Evolutionary conservation across 345 rosid genomes (phyloP).

Genomic region (Syzygium jambos): DNA sequence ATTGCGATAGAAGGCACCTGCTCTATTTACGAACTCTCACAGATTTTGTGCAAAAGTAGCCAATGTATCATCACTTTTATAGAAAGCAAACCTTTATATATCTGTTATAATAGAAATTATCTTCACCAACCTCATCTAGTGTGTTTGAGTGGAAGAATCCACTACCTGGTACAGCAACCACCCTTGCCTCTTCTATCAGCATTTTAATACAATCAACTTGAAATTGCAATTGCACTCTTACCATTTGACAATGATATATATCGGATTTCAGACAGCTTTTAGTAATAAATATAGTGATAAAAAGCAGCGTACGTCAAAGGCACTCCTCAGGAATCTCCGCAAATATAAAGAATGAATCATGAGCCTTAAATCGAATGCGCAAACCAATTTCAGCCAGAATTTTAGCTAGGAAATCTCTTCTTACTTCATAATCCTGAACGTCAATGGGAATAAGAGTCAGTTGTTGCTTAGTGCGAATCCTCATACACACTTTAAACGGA

Average conservation of each 20-base stretch:
- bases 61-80: slow-evolving; percentile 38
- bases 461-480: not conserved
- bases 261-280: not conserved
- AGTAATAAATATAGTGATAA: not conserved
- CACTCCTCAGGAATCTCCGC: slow-evolving; percentile 17
- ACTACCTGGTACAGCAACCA: slow-evolving; percentile 52
- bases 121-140: not conserved
- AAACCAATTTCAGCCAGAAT: slow-evolving; percentile 34
- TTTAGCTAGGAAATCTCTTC: slow-evolving; percentile 27
- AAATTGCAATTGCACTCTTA: not conserved
- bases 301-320: not conserved
- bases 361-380: slow-evolving; percentile 32
- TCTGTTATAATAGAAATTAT: slow-evolving; percentile 12
- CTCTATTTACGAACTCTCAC: slow-evolving; percentile 7
- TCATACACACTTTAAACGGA: not conserved
- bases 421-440: slow-evolving; percentile 35
- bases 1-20: not conserved
- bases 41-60: slow-evolving; percentile 36
- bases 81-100: slow-evolving; percentile 48
- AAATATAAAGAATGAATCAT: slow-evolving; percentile 42
- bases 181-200: slow-evolving; percentile 38
- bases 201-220: slow-evolving; percentile 39
- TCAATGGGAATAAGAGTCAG: not conserved
- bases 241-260: not conserved
- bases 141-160: slow-evolving; percentile 30